These are phyloP conservation scores for Sarcocystis neurona DNA, from an alignment of 169 alveolate genomes.

Conservation along the genomic window DNA sequence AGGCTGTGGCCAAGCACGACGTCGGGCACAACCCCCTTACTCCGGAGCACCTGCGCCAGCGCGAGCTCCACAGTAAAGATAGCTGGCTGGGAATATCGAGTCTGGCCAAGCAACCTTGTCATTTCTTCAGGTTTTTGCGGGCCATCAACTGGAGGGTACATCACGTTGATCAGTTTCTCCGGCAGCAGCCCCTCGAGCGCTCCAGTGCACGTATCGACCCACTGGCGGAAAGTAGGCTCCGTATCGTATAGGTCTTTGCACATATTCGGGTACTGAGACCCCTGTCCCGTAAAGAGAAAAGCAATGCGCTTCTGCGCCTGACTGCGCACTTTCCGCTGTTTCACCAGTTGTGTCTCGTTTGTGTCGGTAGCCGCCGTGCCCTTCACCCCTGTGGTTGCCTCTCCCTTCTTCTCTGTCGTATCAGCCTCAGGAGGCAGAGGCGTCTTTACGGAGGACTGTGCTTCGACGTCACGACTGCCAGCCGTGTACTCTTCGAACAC, in stretches of 20 bases:
- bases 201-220: conserved; percentile 64
- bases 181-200: conserved; percentile 41
- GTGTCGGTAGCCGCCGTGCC: too few relatives aligned
- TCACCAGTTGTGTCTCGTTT: too few relatives aligned
- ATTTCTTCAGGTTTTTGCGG: neutral
- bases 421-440: neutral
- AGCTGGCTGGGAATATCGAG: conserved; percentile 66
- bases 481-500: conserved; percentile 44
- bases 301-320: conserved; percentile 36
- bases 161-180: conserved; percentile 12
- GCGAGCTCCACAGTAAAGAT: conserved; percentile 70
- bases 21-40: conserved; percentile 68
- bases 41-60: conserved; percentile 55
- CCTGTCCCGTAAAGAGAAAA: conserved; percentile 73
- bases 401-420: neutral
- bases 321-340: too few relatives aligned
- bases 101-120: conserved; percentile 42
- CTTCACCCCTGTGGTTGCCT: too few relatives aligned
- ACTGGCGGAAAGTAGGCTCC: conserved; percentile 59
- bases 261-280: conserved; percentile 68
- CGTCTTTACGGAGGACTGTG: too few relatives aligned
- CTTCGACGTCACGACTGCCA: too few relatives aligned
- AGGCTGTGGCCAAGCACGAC: conserved; percentile 71
- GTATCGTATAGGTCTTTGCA: conserved; percentile 67
- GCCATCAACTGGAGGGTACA: neutral